Evolutionary conservation across 2,329 filamentous ascomycete species (phyloP), one percentile per base, ranked within the genome.

Genomic region (Xylariaceae sp.): DNA sequence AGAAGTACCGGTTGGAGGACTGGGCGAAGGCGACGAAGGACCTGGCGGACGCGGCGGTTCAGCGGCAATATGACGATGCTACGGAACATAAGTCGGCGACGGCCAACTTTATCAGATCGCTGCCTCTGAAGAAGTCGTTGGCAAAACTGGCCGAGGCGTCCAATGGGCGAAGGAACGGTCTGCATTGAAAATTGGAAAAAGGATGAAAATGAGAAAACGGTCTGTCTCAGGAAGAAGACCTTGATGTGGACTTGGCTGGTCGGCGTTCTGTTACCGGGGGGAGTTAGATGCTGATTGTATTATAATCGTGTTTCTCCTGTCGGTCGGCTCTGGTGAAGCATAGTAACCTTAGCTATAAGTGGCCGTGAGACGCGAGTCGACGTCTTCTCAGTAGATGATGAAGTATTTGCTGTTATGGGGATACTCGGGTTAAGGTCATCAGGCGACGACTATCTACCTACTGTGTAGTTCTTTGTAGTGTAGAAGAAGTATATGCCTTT

Each of bases 1-100:
- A 83, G 40, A 81, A 81, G 59, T 72, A 78, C 42, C 73, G 80
- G 26, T 71, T 95, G 9, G 76, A 79, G 5, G 72, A 82, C 40
- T 94, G 89, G 85, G 61, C 68, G 6, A 51, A 52, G 40, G 56
- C 57, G 39, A 53, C 53, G 9, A 47, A 49, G 21, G 56, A 51
- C 31, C 50, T 50, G 19, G 55, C 56, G 28, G 55, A 56, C 41
- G 44, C 55, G 13, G 52, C 54, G 3, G 54, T 60, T 15, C 46
- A 56, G 26, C 46, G 51, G 17, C 46, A 57, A 28, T 54, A 49
- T 31, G 57, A 59, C 31, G 50, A 48, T 19, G 40, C 47, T 13
- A 57, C 56, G 1, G 52, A 48, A 18, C 47, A 46, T 19, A 31
- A 36, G 32, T 40, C 47, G 34, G 23, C 36, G 31, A 36, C n/a